A percentile compares a stretch with the other conserved stretches of the same genome.
These are phyloP conservation scores for Naganishia sp. DNA, from an alignment of 1,284 basidiomycete genomes.

Conservation along the genomic window DNA sequence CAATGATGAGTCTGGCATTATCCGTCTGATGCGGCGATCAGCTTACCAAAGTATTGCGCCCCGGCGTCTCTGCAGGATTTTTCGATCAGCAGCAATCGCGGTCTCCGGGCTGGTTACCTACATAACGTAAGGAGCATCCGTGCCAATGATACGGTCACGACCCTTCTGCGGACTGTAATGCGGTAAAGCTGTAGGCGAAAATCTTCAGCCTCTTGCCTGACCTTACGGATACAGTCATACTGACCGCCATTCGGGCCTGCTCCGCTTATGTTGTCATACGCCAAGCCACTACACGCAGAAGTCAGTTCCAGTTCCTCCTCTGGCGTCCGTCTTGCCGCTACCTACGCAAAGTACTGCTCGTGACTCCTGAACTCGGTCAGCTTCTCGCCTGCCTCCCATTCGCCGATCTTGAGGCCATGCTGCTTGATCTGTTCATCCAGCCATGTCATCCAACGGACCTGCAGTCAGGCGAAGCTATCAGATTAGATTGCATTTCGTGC, in stretches of 20 bases:
- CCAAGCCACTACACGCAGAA: constrained; percentile 63
- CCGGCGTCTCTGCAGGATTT: constrained; percentile 70
- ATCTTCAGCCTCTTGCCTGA: neutral
- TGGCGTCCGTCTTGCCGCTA: neutral
- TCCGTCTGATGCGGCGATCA: too few relatives aligned
- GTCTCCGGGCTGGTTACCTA: constrained; percentile 52
- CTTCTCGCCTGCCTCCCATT: constrained; percentile 85
- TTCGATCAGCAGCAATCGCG: constrained; percentile 8
- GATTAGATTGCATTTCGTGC: neutral
- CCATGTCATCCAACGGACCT: constrained; percentile 80
- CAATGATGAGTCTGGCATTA: neutral
- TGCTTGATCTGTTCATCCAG: constrained; percentile 76
- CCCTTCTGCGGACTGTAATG: constrained; percentile 82
- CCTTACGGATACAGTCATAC: neutral
- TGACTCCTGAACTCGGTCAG: constrained; percentile 76
- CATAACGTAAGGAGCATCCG: constrained; percentile 84
- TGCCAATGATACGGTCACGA: constrained; percentile 71
- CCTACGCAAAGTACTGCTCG: constrained; percentile 69
- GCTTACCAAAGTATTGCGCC: constrained; percentile 66
- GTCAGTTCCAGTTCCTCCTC: neutral
- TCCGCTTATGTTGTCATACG: constrained; percentile 92
- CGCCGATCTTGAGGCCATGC: constrained; percentile 74
- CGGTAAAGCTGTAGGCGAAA: constrained; percentile 64
- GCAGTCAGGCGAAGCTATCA: neutral
- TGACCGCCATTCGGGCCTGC: constrained; percentile 73